Conservation (phyloP, 306 rosid genomes). For the Ziziphus jujuba region DNA sequence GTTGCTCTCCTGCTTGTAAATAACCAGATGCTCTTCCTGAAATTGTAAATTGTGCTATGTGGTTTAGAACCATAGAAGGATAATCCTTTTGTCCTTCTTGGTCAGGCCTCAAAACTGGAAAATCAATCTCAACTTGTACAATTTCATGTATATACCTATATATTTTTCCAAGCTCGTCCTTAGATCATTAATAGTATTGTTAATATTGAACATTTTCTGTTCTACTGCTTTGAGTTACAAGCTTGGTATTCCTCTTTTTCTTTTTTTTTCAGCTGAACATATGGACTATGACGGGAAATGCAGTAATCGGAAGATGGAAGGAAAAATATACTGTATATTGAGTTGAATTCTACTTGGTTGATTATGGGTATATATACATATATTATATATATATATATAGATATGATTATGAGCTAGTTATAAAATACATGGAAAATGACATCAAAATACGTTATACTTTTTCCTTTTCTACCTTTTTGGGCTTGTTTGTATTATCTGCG, state of each 20-base stretch:
- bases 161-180: conserved; percentile 13
- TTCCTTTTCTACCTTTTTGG: too few relatives aligned
- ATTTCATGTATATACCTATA: conserved; percentile 12
- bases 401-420: not conserved
- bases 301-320: too few relatives aligned
- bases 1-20: conserved; percentile 22
- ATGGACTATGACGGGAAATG: not conserved
- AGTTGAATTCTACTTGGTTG: not conserved
- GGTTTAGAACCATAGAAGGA: not conserved
- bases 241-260: not conserved
- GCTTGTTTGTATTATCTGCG: too few relatives aligned
- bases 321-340: too few relatives aligned
- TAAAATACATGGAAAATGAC: too few relatives aligned
- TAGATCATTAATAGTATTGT: not conserved
- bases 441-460: too few relatives aligned
- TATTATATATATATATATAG: too few relatives aligned
- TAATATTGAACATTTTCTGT: not conserved
- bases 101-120: conserved; percentile 23
- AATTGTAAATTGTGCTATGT: conserved; percentile 32
- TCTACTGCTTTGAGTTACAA: not conserved
- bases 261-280: not conserved
- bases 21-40: conserved; percentile 38
- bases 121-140: conserved; percentile 34
- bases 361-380: not conserved
- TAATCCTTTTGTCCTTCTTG: too few relatives aligned